These are phyloP conservation scores for Aspergillus incahuasiensis DNA, from an alignment of 495 filamentous ascomycete species.

Conservation along the genomic window DNA sequence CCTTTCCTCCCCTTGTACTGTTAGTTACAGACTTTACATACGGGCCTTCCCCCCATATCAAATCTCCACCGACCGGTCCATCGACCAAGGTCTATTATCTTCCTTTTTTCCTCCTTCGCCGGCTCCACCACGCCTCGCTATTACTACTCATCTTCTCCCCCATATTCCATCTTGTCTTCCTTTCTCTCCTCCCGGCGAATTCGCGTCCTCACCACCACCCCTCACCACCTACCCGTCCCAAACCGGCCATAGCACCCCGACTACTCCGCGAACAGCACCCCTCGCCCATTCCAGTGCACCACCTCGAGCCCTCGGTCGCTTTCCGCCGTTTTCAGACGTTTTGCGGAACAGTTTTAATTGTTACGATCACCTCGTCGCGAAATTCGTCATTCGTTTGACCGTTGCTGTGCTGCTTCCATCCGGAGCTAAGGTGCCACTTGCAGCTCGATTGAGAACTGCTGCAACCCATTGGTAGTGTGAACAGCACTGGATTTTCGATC, in stretches of 20 bases:
- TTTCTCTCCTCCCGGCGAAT: constrained; percentile 12
- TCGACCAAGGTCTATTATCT: constrained; percentile 22
- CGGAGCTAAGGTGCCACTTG: constrained; percentile 20
- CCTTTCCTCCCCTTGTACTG: constrained; percentile 29
- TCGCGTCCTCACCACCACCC: constrained; percentile 8
- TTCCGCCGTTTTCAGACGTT: constrained; percentile 7
- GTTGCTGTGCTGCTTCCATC: constrained; percentile 10
- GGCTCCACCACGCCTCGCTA: constrained; percentile 20
- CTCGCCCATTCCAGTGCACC: constrained; percentile 4
- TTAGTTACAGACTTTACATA: constrained; percentile 27
- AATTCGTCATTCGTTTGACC: not conserved
- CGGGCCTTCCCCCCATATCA: constrained; percentile 15
- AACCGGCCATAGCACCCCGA: constrained; percentile 6
- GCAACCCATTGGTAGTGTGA: constrained; percentile 11
- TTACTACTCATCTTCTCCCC: constrained; percentile 20
- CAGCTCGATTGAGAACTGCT: constrained; percentile 21
- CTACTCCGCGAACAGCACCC: constrained; percentile 1
- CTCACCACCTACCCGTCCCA: constrained; percentile 4
- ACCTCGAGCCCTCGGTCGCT: constrained; percentile 12
- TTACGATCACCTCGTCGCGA: not conserved
- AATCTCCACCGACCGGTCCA: constrained; percentile 21
- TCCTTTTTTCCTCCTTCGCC: constrained; percentile 20
- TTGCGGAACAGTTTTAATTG: not conserved
- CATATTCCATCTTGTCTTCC: constrained; percentile 17
- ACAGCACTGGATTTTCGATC: constrained; percentile 17